Base-by-base conservation (phyloP, 441 rosid species). In the Daphne laureola region DNA sequence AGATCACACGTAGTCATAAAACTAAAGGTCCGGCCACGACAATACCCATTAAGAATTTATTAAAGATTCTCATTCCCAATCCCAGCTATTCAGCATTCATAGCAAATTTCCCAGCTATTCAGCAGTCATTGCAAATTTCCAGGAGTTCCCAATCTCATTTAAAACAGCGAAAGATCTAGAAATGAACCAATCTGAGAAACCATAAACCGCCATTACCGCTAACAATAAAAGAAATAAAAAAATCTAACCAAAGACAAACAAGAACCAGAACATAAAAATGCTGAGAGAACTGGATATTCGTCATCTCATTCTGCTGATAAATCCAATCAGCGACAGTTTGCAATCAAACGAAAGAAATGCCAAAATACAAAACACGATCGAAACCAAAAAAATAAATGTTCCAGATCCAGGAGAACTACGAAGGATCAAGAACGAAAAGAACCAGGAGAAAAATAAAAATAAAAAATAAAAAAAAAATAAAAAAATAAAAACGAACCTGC, bases 401-500 rank as follows among this genome's bases (percentile, higher is more conserved):
- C 17, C 17, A 41, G 42, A 21, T 4, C 23, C 23, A 11, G 14
- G 17, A 41, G 27, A 48, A 58, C 23, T 17, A 43, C 14, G 35
- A 17, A 41, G 4, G 5, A 12, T n/a, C n/a, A 54, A 51, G 15
- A 47, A 14, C 17, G 38, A 62, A 41, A 46, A 49, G 2, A 25
- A 18, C 48, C 53, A 9, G 15, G 9, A 17, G 14, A 13, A 21
- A 17, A 49, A 43, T 53, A 46, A 21, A 50, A 14, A n/a, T n/a
- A n/a, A n/a, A n/a, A n/a, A n/a, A n/a, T n/a, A n/a, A n/a, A n/a
- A n/a, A n/a, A n/a, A n/a, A n/a, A n/a, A n/a, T n/a, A 12, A 17
- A 14, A 13, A 18, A 17, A 49, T 43, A 55, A 46, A 23, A 50
- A 14, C 38, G 49, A 83, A 91, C 98, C 95, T 63, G 93, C 98